Base-by-base conservation (phyloP, 2,329 filamentous ascomycete genomes). In the Pseudogymnoascus sp. region DNA sequence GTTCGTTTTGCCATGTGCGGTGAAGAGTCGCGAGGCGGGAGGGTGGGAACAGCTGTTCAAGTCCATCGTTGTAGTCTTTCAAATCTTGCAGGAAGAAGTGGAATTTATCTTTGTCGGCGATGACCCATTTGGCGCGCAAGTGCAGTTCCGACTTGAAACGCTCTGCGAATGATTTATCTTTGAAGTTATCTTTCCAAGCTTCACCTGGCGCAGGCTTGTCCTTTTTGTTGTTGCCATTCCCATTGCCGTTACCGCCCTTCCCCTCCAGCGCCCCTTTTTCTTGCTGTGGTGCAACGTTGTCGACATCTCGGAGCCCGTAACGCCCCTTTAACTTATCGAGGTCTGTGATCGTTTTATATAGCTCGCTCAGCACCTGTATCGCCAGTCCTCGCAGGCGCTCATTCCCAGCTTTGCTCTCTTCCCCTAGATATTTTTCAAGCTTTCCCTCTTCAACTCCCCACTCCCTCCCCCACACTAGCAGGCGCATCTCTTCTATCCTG, bases 401-500 rank as follows among this genome's bases (percentile, higher is more conserved):
- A 64, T 69, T 70, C 3, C 69, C 69, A n/a, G 75, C 73, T 60
- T 76, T 76, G 59, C 71, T 70, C 40, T 73, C 75, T 37, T 71
- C 71, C 63, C 73, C 70, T 7, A 80, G 72, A 64, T 79, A 77
- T 36, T 74, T 75, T 68, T 80, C 78, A 1, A 80, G 71, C 60
- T 67, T 72, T 4, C 78, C 78, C 70, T 80, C 78, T 8, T 76
- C 73, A 36, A 80, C 77, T 23, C 78, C 78, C 78, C 78, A 80
- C 66, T 79, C 76, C 34, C 78, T 70, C 16, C 78, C 78, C 78
- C 78, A 80, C 64, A 79, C 77, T 31, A 77, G 69, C 37, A 80
- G 73, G 3, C 78, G 74, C 77, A 78, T 79, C 74, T 80, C 78
- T 71, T 80, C 78, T 68, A 80, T 80, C 61, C 77, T 76, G 63